Conservation (phyloP, 345 rosid species). For the Acer yangbiense region DNA sequence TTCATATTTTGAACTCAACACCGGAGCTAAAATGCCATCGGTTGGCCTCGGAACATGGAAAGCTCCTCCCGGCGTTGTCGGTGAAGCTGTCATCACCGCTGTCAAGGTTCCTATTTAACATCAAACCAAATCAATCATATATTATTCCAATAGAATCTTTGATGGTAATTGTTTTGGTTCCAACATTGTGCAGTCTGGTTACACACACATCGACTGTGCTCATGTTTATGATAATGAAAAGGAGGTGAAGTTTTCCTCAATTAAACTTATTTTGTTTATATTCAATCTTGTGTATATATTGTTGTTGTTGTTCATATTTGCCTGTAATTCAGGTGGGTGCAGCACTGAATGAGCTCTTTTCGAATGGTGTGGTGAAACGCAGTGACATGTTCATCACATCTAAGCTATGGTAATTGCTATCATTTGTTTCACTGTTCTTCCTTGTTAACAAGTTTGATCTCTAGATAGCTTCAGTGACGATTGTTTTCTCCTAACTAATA, state of each 20-base stretch:
- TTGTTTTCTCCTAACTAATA: background rate
- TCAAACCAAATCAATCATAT: too few relatives aligned
- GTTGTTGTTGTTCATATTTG: background rate
- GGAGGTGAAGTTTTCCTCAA: slow-evolving; percentile 33
- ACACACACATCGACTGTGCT: slow-evolving; percentile 55
- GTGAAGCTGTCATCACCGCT: slow-evolving; percentile 41
- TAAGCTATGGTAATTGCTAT: slow-evolving; percentile 44
- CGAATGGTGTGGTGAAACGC: slow-evolving; percentile 46
- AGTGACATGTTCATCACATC: slow-evolving; percentile 50
- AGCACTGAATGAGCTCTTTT: slow-evolving; percentile 47
- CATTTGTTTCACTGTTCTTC: too few relatives aligned
- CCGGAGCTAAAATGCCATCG: slow-evolving; percentile 49
- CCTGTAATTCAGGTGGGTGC: slow-evolving; percentile 41
- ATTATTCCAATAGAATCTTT: background rate
- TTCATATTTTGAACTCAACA: slow-evolving; percentile 47
- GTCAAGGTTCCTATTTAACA: slow-evolving; percentile 37
- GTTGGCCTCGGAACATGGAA: slow-evolving; percentile 66
- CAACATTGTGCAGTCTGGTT: slow-evolving; percentile 45
- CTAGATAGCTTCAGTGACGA: background rate
- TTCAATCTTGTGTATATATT: background rate
- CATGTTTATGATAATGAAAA: slow-evolving; percentile 50
- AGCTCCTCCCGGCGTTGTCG: slow-evolving; percentile 48
- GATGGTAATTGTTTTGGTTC: background rate
- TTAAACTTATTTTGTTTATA: too few relatives aligned
- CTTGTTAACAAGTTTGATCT: background rate